Conservation (phyloP, 2,329 filamentous ascomycete genomes). For the Trichoderma cornu-damae region DNA sequence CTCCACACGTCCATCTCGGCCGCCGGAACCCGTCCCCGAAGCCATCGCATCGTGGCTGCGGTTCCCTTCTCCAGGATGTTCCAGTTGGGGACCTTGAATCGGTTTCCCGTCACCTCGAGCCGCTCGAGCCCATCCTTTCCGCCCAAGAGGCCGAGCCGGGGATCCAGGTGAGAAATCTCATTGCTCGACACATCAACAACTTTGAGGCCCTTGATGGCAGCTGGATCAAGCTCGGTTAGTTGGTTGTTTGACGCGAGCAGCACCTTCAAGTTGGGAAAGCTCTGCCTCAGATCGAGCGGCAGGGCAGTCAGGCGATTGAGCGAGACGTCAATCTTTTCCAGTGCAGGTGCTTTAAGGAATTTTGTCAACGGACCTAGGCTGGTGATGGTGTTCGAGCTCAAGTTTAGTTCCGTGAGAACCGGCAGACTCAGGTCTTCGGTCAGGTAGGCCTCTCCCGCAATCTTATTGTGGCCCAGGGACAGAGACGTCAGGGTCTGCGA, state of each 20-base stretch:
- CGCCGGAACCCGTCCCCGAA: slow-evolving; percentile 68
- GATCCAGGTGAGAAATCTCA: slow-evolving; percentile 74
- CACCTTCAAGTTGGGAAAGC: slow-evolving; percentile 65
- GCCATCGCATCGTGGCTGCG: slow-evolving; percentile 74
- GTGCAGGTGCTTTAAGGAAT: slow-evolving; percentile 64
- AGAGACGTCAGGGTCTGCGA: slow-evolving; percentile 65
- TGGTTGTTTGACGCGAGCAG: slow-evolving; percentile 76
- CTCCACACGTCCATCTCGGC: slow-evolving; percentile 55
- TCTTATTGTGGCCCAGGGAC: slow-evolving; percentile 69
- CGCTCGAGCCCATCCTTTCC: slow-evolving; percentile 55
- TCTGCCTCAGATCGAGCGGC: slow-evolving; percentile 55
- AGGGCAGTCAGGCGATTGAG: slow-evolving; percentile 73
- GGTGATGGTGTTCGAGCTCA: slow-evolving; percentile 69
- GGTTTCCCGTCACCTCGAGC: slow-evolving; percentile 77
- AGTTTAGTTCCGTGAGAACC: slow-evolving; percentile 68
- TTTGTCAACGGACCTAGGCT: slow-evolving; percentile 61
- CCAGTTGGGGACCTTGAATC: slow-evolving; percentile 81
- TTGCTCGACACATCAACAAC: slow-evolving; percentile 80
- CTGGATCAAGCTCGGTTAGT: slow-evolving; percentile 65
- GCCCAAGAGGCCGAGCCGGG: slow-evolving; percentile 71
- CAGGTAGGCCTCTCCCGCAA: slow-evolving; percentile 61
- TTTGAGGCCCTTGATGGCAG: slow-evolving; percentile 67
- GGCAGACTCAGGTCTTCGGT: slow-evolving; percentile 63
- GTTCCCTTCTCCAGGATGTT: slow-evolving; percentile 82
- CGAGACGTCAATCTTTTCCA: slow-evolving; percentile 75